phyloP scores from a whole-genome alignment of 208 protist species.

The Trypanosoma platydactyli region DNA sequence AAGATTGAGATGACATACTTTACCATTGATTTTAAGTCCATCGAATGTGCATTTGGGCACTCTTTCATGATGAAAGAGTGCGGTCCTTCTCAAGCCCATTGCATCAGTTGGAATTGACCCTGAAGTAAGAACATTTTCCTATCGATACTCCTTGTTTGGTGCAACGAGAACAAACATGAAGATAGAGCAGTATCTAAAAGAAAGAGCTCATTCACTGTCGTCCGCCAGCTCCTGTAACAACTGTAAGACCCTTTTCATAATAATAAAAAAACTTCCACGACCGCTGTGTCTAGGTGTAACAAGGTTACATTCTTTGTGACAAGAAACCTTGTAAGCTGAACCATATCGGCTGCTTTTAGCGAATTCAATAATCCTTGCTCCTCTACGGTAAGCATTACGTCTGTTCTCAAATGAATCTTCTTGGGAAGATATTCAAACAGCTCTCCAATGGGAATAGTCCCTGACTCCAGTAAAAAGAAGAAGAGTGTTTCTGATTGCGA shows the following conservation, averaged over 20 bases:
- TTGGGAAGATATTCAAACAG: constrained; percentile 2
- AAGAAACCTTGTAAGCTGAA: constrained; percentile 11
- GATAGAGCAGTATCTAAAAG: constrained; percentile 23
- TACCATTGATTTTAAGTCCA: constrained; percentile 6
- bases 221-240: background rate
- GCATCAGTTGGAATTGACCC: background rate
- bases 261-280: background rate
- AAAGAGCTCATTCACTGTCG: constrained; percentile 5
- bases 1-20: constrained; percentile 24
- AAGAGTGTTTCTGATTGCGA: constrained; percentile 7
- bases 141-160: constrained; percentile 10
- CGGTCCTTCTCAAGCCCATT: background rate
- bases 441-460: background rate
- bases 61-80: constrained; percentile 16
- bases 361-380: constrained; percentile 3
- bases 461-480: background rate
- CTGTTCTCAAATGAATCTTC: background rate
- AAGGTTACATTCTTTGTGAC: constrained; percentile 7
- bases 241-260: background rate
- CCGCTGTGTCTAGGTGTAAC: background rate
- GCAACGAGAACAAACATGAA: constrained; percentile 22
- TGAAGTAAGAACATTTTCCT: constrained; percentile 9
- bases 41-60: constrained; percentile 11
- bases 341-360: background rate
- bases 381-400: background rate